Evolutionary conservation across 73 alveolate species (phyloP).

Genomic region (Durusdinium trenchii): DNA sequence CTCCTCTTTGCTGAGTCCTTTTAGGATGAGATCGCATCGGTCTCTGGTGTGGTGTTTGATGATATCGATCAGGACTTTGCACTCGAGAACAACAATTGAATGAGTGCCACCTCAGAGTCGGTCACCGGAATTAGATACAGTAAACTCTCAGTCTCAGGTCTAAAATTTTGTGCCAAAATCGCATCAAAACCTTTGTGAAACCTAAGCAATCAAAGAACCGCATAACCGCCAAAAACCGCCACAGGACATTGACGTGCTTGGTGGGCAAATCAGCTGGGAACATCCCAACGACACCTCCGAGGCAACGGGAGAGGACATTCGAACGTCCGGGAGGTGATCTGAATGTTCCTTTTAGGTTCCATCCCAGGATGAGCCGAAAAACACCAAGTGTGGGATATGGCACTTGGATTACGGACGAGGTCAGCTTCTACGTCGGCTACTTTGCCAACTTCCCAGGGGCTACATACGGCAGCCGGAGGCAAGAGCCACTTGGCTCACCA

Average conservation of each 20-base stretch:
- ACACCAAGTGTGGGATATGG: background rate
- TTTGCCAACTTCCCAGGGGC: background rate
- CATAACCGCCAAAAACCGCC: background rate
- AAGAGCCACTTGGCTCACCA: no score
- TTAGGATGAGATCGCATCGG: slow-evolving; percentile 26
- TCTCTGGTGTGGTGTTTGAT: background rate
- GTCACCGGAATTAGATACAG: background rate
- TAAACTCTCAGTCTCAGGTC: background rate
- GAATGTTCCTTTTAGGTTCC: background rate
- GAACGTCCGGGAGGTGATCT: background rate
- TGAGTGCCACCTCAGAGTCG: background rate
- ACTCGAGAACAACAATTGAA: background rate
- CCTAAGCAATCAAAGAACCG: background rate
- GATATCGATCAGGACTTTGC: slow-evolving; percentile 2
- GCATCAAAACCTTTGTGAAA: background rate
- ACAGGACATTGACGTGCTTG: slow-evolving; percentile 43
- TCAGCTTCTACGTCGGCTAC: slow-evolving; percentile 43
- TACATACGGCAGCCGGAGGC: no score
- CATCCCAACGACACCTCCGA: slow-evolving; percentile 37
- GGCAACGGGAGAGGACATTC: background rate
- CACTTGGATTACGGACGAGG: background rate
- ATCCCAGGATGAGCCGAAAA: background rate
- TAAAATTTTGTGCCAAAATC: background rate
- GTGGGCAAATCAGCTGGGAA: background rate
- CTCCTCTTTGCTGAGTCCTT: background rate